These are phyloP conservation scores for Phytopythium ostracodes DNA, from an alignment of 352 stramenopile species.

Conservation along the genomic window DNA sequence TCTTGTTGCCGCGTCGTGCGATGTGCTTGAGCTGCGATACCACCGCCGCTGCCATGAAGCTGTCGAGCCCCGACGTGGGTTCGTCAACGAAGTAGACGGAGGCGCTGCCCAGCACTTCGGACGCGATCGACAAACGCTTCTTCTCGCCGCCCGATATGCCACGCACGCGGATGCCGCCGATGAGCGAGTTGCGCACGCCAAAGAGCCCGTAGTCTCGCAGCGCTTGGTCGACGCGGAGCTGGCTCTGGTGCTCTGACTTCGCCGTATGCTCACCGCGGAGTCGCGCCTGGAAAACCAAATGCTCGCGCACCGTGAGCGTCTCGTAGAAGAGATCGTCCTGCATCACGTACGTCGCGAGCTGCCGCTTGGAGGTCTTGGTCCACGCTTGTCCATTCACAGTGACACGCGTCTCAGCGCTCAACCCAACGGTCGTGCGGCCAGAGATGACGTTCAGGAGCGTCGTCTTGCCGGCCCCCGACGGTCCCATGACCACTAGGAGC, in stretches of 20 bases:
- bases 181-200: conserved; percentile 35
- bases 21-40: conserved; percentile 45
- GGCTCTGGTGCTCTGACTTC: conserved; percentile 14
- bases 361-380: conserved; percentile 14
- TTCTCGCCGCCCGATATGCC: conserved; percentile 74
- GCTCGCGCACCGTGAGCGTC: conserved; percentile 87
- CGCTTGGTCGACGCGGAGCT: conserved; percentile 27
- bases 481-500: conserved; percentile 67
- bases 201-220: conserved; percentile 43
- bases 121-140: conserved; percentile 75
- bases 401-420: conserved; percentile 36
- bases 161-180: conserved; percentile 29
- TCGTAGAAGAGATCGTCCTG: conserved; percentile 88
- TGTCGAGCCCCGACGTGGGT: conserved; percentile 56
- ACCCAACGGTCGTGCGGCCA: conserved; percentile 23
- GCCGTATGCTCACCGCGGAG: conserved; percentile 46
- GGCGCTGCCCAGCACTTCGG: conserved; percentile 70
- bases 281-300: conserved; percentile 79
- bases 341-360: conserved; percentile 57
- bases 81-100: conserved; percentile 81
- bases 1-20: conserved; percentile 57
- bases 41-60: conserved; percentile 39
- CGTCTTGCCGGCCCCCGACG: conserved; percentile 81
- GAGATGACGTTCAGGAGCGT: conserved; percentile 93
- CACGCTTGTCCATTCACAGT: conserved; percentile 54